Conservation (phyloP, 2,329 filamentous ascomycete species). For the Cercospora canescens region DNA sequence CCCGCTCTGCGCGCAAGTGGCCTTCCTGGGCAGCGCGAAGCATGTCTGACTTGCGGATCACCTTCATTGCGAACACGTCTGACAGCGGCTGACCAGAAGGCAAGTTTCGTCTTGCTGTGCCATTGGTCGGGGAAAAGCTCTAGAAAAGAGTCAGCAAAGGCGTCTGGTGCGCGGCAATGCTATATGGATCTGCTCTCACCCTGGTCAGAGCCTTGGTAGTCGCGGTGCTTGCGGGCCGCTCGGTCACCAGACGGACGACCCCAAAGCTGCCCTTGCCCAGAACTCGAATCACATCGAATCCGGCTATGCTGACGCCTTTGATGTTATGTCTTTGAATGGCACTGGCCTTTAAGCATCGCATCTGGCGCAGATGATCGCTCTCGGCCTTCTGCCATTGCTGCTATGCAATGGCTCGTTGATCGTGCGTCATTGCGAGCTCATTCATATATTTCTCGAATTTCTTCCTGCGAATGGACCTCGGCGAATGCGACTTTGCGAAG, state of each 20-base stretch:
- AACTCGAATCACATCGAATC: slow-evolving; percentile 79
- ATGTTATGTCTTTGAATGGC: slow-evolving; percentile 50
- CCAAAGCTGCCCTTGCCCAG: slow-evolving; percentile 95
- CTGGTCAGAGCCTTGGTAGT: neutral
- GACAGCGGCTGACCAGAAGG: slow-evolving; percentile 39
- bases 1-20: slow-evolving; percentile 85
- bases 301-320: slow-evolving; percentile 56
- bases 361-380: slow-evolving; percentile 72
- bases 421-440: slow-evolving; percentile 54
- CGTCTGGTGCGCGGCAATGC: neutral
- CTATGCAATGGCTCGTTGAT: slow-evolving; percentile 56
- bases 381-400: slow-evolving; percentile 66
- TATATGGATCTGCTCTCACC: neutral
- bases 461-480: slow-evolving; percentile 61
- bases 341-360: slow-evolving; percentile 67
- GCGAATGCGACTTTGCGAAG: slow-evolving; percentile 53
- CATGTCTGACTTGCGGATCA: slow-evolving; percentile 93
- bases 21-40: slow-evolving; percentile 87
- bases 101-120: slow-evolving; percentile 29
- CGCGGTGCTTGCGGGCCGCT: slow-evolving; percentile 38
- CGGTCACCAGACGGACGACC: slow-evolving; percentile 80
- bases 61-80: slow-evolving; percentile 91
- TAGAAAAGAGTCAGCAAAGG: neutral
- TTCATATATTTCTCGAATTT: slow-evolving; percentile 66
- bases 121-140: slow-evolving; percentile 26